Conservation (phyloP, 225 moss, liverwort and hornwort genomes). For the Asterella californica region DNA sequence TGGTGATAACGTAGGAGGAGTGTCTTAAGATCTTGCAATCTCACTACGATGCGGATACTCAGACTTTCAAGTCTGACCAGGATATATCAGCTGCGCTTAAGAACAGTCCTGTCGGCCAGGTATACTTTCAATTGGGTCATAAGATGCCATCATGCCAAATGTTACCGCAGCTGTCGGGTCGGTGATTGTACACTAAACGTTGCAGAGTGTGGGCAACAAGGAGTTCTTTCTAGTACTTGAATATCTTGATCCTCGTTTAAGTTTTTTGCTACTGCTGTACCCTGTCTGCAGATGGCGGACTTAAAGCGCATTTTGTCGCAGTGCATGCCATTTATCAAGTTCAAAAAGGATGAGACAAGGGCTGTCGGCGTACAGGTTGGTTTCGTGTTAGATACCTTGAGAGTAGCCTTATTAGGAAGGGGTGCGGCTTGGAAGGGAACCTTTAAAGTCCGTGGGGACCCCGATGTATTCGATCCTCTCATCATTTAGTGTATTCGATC, state of each 20-base stretch:
- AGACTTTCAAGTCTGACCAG: slow-evolving; percentile 33
- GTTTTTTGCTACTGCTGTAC: too few relatives aligned
- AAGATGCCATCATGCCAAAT: not conserved
- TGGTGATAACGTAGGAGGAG: slow-evolving; percentile 28
- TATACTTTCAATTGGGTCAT: not conserved
- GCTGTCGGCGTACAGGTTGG: slow-evolving; percentile 53
- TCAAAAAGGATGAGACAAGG: slow-evolving; percentile 85
- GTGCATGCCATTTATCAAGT: slow-evolving; percentile 99
- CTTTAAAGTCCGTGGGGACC: not conserved
- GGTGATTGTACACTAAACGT: too few relatives aligned
- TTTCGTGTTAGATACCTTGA: not conserved
- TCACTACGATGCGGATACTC: slow-evolving; percentile 25
- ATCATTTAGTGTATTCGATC: not conserved
- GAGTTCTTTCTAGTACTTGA: not conserved
- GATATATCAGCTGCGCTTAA: slow-evolving; percentile 36
- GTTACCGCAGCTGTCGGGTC: not conserved
- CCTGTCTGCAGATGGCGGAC: slow-evolving; percentile 23
- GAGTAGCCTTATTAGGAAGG: not conserved
- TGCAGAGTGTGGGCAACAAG: not conserved
- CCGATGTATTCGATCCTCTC: not conserved
- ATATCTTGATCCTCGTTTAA: not conserved
- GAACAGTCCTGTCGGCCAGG: slow-evolving; percentile 29
- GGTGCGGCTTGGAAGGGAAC: not conserved
- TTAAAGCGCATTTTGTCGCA: slow-evolving; percentile 73
- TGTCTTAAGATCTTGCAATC: slow-evolving; percentile 41